These are phyloP conservation scores for Kurtzmaniella fragi DNA, from an alignment of 805 yeast species.

Conservation along the genomic window DNA sequence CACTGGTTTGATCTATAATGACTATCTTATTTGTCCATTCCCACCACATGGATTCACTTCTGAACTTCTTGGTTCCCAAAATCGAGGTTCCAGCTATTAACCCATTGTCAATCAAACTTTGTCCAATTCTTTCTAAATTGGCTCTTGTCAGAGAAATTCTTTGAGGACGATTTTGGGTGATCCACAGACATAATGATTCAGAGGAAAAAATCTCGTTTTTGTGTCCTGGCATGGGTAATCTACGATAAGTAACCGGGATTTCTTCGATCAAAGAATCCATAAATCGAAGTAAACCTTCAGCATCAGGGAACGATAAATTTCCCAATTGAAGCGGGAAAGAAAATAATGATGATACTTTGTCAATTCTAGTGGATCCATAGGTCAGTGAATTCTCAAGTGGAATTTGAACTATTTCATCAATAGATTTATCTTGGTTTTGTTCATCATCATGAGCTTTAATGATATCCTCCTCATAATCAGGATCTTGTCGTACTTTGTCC, in stretches of 20 bases:
- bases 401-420: constrained; percentile 1
- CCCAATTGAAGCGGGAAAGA: constrained; percentile 31
- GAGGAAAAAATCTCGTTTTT: constrained; percentile 35
- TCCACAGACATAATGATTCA: constrained; percentile 28
- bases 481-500: constrained; percentile 1
- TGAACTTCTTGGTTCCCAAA: constrained; percentile 30
- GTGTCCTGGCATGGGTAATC: constrained; percentile 36
- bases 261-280: constrained; percentile 15
- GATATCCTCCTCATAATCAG: neutral
- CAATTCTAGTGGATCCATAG: neutral
- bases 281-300: constrained; percentile 16
- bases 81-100: constrained; percentile 27
- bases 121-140: constrained; percentile 38
- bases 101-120: constrained; percentile 29
- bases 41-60: constrained; percentile 39
- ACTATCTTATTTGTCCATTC: constrained; percentile 37
- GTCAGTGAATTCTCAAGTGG: neutral
- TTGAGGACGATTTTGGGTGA: constrained; percentile 20
- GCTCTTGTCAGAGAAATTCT: constrained; percentile 31
- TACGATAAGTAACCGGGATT: constrained; percentile 24
- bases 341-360: constrained; percentile 8
- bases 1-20: constrained; percentile 10
- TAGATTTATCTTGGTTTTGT: constrained; percentile 1
- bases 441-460: neutral
- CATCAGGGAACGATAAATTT: constrained; percentile 13